A percentile compares a stretch with the other conserved stretches of the same genome.
Evolutionary conservation across 495 filamentous ascomycete genomes (phyloP).

Genomic region (Aspergillus coremiiformis): DNA sequence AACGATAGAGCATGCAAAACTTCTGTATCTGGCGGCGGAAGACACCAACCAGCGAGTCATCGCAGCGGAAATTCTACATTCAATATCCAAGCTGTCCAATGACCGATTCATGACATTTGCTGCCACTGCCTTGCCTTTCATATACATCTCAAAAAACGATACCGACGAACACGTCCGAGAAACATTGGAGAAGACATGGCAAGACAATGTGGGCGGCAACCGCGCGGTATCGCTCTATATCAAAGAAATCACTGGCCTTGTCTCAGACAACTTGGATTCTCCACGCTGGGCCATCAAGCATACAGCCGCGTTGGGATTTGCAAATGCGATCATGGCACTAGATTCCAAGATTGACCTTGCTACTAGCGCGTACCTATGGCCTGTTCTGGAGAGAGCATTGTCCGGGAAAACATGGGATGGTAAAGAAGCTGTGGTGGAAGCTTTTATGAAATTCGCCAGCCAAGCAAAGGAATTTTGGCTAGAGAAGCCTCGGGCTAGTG

Average conservation of each 20-base stretch:
- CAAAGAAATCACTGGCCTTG: slow-evolving; percentile 67
- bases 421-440: slow-evolving; percentile 81
- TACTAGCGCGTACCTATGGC: slow-evolving; percentile 66
- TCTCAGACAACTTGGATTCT: slow-evolving; percentile 59
- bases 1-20: slow-evolving; percentile 57
- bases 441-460: slow-evolving; percentile 70
- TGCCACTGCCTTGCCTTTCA: slow-evolving; percentile 67
- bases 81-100: slow-evolving; percentile 76
- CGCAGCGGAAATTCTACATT: slow-evolving; percentile 69
- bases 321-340: slow-evolving; percentile 59
- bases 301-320: slow-evolving; percentile 70
- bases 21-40: slow-evolving; percentile 72
- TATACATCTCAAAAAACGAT: slow-evolving; percentile 83
- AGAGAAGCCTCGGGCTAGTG: slow-evolving; percentile 36
- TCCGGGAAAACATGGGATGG: slow-evolving; percentile 87
- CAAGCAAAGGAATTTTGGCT: slow-evolving; percentile 54
- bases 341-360: slow-evolving; percentile 48
- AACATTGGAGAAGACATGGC: slow-evolving; percentile 76
- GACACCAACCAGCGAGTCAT: slow-evolving; percentile 65
- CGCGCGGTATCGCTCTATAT: slow-evolving; percentile 77
- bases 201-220: slow-evolving; percentile 77
- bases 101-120: slow-evolving; percentile 80
- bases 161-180: slow-evolving; percentile 66
- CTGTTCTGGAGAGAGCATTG: slow-evolving; percentile 69
- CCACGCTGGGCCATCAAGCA: slow-evolving; percentile 87